Evolutionary conservation across 2,329 filamentous ascomycete species (phyloP).

Genomic region (Fusarium sp.): DNA sequence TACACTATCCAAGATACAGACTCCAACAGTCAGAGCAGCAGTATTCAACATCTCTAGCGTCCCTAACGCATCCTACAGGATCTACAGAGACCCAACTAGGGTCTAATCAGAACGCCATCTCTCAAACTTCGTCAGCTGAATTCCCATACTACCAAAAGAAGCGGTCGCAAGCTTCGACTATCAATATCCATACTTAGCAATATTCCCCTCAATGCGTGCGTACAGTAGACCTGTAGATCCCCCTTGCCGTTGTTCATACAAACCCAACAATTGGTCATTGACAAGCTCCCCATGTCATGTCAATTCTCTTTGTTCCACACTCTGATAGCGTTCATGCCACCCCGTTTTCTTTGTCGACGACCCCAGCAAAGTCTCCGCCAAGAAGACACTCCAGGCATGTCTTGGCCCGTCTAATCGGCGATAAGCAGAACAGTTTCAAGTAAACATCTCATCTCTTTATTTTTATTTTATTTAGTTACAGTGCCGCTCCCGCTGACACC

Average conservation of each 20-base stretch:
- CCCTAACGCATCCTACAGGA: constrained; percentile 12
- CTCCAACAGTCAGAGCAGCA: background rate
- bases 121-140: constrained; percentile 20
- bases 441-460: constrained; percentile 2
- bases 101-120: constrained; percentile 19
- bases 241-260: constrained; percentile 1
- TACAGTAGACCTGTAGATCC: constrained; percentile 28
- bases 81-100: constrained; percentile 2
- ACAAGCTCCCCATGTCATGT: constrained; percentile 8
- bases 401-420: constrained; percentile 25
- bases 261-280: constrained; percentile 17
- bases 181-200: background rate
- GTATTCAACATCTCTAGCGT: constrained; percentile 2
- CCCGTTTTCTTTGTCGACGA: constrained; percentile 14
- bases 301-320: constrained; percentile 28
- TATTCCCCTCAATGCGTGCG: constrained; percentile 11
- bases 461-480: background rate
- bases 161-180: constrained; percentile 18
- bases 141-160: constrained; percentile 13
- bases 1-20: background rate
- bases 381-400: constrained; percentile 15
- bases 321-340: constrained; percentile 22
- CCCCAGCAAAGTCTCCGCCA: constrained; percentile 21
- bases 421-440: constrained; percentile 19
- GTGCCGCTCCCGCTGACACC: constrained; percentile 15